Conservation (phyloP, 345 rosid species). For the Aquilaria yunnanensis region DNA sequence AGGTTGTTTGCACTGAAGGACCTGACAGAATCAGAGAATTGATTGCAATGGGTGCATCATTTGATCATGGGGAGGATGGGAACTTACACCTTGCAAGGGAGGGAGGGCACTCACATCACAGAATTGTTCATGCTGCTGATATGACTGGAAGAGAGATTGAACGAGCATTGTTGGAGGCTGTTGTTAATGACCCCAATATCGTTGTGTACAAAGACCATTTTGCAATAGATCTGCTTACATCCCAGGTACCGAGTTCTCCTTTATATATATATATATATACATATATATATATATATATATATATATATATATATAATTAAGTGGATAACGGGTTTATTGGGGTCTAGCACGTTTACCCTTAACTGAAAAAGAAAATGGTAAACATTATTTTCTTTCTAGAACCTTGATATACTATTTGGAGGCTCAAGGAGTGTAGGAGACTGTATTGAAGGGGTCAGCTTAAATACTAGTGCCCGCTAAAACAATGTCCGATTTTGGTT, state of each 20-base stretch:
- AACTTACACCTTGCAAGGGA: constrained; percentile 96
- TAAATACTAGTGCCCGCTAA: not conserved
- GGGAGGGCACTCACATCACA: constrained; percentile 92
- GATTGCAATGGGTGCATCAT: constrained; percentile 90
- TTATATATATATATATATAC: too few relatives aligned
- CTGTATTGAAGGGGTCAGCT: too few relatives aligned
- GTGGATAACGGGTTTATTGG: too few relatives aligned
- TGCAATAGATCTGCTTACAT: constrained; percentile 87
- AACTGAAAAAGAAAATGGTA: not conserved
- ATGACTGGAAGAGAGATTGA: constrained; percentile 98
- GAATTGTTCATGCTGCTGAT: constrained; percentile 97
- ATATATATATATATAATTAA: not conserved
- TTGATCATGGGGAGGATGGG: constrained; percentile 93
- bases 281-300: not conserved
- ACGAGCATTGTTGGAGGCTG: constrained; percentile 85
- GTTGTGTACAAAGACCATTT: constrained; percentile 79
- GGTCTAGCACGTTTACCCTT: constrained; percentile 1
- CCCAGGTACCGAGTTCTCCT: constrained; percentile 40
- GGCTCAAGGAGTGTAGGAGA: too few relatives aligned
- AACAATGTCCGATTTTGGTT: constrained; percentile 14
- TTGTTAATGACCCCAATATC: constrained; percentile 69
- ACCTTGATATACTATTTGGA: too few relatives aligned
- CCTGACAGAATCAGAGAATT: constrained; percentile 91
- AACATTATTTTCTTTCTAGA: too few relatives aligned
- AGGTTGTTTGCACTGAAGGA: constrained; percentile 97